Evolutionary conservation across 176 grass and related monocot genomes (phyloP).

Genomic region (Luzula sylvatica): DNA sequence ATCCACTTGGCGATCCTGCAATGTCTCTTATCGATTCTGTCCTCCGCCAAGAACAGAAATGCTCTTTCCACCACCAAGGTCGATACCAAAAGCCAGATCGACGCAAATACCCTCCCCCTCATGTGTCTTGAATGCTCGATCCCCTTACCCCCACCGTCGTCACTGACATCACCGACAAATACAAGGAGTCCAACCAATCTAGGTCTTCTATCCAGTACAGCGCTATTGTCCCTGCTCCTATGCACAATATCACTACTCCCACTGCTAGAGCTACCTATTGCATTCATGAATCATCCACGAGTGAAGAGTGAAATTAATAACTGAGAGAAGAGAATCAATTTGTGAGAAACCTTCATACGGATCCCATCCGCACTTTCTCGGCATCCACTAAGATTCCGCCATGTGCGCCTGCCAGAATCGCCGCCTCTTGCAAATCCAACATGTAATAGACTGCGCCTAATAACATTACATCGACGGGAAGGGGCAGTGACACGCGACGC

Average conservation of each 20-base stretch:
- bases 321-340: conserved; percentile 1
- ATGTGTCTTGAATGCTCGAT: conserved; percentile 35
- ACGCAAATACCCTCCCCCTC: conserved; percentile 39
- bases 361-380: conserved; percentile 33
- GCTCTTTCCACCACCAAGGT: conserved; percentile 48
- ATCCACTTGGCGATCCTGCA: conserved; percentile 34
- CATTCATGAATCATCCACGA: neutral
- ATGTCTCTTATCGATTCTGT: conserved; percentile 38
- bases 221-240: conserved; percentile 17
- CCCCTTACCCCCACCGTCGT: conserved; percentile 65
- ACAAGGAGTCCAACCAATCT: conserved; percentile 38
- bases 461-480: no score
- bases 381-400: no score
- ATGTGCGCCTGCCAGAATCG: no score
- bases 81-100: conserved; percentile 46
- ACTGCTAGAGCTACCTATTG: no score
- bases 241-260: no score
- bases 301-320: neutral
- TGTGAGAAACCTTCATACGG: conserved; percentile 36
- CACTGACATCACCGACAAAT: conserved; percentile 48
- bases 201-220: conserved; percentile 35
- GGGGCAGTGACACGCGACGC: no score
- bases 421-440: no score
- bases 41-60: conserved; percentile 55
- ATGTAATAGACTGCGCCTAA: no score